Conservation (phyloP, 306 rosid species). For the Ceratonia siliqua region DNA sequence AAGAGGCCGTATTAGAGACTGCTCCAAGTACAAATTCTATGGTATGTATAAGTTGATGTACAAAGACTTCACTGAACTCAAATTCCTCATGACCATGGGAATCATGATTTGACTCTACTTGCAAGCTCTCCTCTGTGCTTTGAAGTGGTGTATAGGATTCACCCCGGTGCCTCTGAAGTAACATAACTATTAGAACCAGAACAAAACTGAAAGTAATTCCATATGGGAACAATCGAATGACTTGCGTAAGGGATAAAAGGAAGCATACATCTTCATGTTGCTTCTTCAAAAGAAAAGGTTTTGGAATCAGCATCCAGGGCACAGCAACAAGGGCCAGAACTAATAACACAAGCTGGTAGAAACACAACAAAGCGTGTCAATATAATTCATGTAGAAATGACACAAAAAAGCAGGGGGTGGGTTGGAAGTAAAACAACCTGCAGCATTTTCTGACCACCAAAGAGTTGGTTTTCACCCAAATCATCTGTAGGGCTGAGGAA, state of each 20-base stretch:
- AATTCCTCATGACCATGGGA: conserved; percentile 89
- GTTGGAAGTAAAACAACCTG: conserved; percentile 57
- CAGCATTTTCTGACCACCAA: conserved; percentile 75
- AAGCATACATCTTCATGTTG: conserved; percentile 77
- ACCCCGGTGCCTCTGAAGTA: conserved; percentile 76
- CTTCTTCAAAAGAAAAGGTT: conserved; percentile 92
- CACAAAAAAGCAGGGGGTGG: neutral
- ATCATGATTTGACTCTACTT: conserved; percentile 67
- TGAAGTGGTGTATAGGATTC: conserved; percentile 70
- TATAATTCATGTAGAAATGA: conserved; percentile 8
- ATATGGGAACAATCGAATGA: no score
- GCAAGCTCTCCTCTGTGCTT: conserved; percentile 78
- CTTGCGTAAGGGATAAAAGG: neutral
- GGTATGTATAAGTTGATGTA: conserved; percentile 92
- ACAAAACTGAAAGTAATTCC: conserved; percentile 2
- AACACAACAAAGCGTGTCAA: conserved; percentile 25
- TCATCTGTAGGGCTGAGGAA: conserved; percentile 92
- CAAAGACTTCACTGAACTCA: conserved; percentile 86
- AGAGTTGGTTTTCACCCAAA: conserved; percentile 93
- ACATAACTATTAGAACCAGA: conserved; percentile 38
- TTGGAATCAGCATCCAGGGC: conserved; percentile 99
- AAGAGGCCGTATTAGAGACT: conserved; percentile 92
- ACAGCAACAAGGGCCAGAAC: conserved; percentile 81
- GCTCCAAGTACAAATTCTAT: conserved; percentile 95
- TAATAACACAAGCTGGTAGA: conserved; percentile 68